Base-by-base conservation (phyloP, 1,284 basidiomycete genomes). In the Farysia itapuensis region DNA sequence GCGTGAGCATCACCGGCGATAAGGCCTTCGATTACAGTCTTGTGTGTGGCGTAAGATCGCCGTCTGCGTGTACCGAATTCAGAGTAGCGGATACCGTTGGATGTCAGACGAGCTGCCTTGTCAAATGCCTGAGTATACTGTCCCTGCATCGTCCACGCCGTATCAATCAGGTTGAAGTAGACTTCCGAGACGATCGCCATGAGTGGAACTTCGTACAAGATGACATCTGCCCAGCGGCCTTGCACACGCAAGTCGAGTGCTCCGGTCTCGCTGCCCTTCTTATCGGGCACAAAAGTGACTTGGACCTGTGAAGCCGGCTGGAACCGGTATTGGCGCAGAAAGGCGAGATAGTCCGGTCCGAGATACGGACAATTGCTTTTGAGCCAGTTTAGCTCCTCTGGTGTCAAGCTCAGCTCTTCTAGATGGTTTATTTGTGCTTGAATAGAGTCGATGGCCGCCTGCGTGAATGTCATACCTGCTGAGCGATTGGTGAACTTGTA, bases 191-290 rank as follows among this genome's bases (percentile, higher is more conserved):
- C 80, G 64, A 86, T 86, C 8, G 90, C 85, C 89, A 96, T 91
- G 35, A 96, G 80, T 2, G 90, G 92, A 0, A 97, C 91, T 78
- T 98, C 94, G 85, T 95, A 99, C 15, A 96, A 79, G 50, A 98
- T 96, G 6, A 89, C 85, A 59, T 96, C 90, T 1, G 80, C 79
- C 94, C 95, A 99, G 4, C 82, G 81, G 0, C 94, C 94, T 22
- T 75, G 73, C 9, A 86, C 84, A 46, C 84, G 82, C 50, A 97
- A 85, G 41, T 87, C 84, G 28, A 97, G 80, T 44, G 82, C 78
- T 1, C 94, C 94, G 43, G 78, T 77, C 20, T 35, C 56, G 16
- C 9, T 11, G 12, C 31, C 11, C 34, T 7, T 37, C 18, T 14
- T 15, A 14, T 29, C 79, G 86, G 85, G 15, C 1, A 83, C 77